These are phyloP conservation scores for Aurinia saxatilis DNA, from an alignment of 345 rosid species.

Conservation along the genomic window DNA sequence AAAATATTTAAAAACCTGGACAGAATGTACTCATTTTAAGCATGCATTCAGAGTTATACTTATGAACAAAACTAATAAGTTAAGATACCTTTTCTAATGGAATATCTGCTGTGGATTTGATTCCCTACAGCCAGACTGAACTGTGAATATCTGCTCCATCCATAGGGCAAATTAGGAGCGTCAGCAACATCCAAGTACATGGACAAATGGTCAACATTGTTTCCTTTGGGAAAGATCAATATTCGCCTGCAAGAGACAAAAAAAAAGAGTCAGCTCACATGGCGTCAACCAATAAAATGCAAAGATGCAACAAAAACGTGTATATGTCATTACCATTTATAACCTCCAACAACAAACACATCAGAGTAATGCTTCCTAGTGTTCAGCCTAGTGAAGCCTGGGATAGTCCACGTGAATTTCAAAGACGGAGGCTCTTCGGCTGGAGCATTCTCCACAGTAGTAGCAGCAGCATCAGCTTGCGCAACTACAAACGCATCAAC, in stretches of 20 bases:
- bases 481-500: slow-evolving; percentile 36
- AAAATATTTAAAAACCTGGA: too few relatives aligned
- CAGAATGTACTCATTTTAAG: neutral
- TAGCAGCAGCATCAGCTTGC: slow-evolving; percentile 50
- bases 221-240: slow-evolving; percentile 87
- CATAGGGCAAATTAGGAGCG: slow-evolving; percentile 62
- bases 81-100: slow-evolving; percentile 71
- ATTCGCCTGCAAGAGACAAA: slow-evolving; percentile 49
- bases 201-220: slow-evolving; percentile 94
- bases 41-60: slow-evolving; percentile 1
- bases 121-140: slow-evolving; percentile 80
- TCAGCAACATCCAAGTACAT: slow-evolving; percentile 96
- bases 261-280: slow-evolving; percentile 2
- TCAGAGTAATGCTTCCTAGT: slow-evolving; percentile 85
- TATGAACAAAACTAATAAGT: neutral
- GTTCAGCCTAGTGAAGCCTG: slow-evolving; percentile 63
- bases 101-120: slow-evolving; percentile 55
- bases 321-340: slow-evolving; percentile 56
- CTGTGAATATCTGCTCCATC: slow-evolving; percentile 95
- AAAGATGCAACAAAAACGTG: neutral
- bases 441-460: slow-evolving; percentile 57
- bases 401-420: slow-evolving; percentile 80
- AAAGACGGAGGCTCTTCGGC: slow-evolving; percentile 70
- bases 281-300: neutral
- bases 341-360: slow-evolving; percentile 61